Evolutionary conservation across 441 rosid species (phyloP).

Genomic region (Corymbia calophylla): DNA sequence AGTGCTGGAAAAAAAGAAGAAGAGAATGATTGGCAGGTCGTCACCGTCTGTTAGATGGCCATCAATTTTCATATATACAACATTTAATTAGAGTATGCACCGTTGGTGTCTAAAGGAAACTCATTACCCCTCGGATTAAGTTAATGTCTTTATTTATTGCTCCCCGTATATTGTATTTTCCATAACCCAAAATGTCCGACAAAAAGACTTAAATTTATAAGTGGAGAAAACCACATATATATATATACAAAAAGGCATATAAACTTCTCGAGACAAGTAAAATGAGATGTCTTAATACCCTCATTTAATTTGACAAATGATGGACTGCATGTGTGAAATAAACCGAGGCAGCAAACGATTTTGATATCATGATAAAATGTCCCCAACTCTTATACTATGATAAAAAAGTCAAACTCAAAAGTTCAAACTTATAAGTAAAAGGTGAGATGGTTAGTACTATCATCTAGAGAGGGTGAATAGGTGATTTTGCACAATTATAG

Average conservation of each 20-base stretch:
- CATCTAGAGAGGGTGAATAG: too few relatives aligned
- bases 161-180: not conserved
- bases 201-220: not conserved
- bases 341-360: fast-evolving
- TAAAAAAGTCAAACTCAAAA: too few relatives aligned
- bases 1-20: not conserved
- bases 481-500: too few relatives aligned
- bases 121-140: not conserved
- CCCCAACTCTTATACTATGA: too few relatives aligned
- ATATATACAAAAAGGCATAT: not conserved
- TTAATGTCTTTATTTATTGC: not conserved
- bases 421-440: too few relatives aligned
- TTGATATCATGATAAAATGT: not conserved
- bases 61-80: not conserved
- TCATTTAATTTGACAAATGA: not conserved
- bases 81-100: not conserved
- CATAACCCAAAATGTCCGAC: not conserved
- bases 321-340: not conserved
- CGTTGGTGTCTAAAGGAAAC: not conserved
- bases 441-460: not conserved
- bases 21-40: not conserved
- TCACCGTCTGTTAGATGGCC: not conserved
- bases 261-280: not conserved
- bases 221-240: not conserved
- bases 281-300: not conserved